Conservation (phyloP, 441 rosid species). For the Gossypium gossypioides region DNA sequence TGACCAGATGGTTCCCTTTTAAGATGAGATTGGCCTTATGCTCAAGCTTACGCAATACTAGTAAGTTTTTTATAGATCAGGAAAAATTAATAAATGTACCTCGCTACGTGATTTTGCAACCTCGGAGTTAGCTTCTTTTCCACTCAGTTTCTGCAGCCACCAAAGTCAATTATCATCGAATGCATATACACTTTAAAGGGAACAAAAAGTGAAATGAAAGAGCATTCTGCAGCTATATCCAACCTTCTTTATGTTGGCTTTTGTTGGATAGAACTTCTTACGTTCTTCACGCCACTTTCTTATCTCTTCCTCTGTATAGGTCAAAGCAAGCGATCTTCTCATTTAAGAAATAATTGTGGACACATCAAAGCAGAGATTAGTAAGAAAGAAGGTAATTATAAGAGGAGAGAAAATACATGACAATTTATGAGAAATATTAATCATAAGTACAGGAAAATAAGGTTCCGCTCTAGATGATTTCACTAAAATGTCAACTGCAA, state of each 20-base stretch:
- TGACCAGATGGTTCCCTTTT: neutral
- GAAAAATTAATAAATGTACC: conserved; percentile 31
- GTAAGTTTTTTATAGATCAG: neutral
- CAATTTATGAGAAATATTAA: neutral
- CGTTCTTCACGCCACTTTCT: conserved; percentile 73
- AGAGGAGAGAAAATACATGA: neutral
- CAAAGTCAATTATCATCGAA: conserved; percentile 18
- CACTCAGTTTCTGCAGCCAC: conserved; percentile 40
- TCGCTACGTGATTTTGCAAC: conserved; percentile 42
- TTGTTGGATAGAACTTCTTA: conserved; percentile 60
- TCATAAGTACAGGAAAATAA: neutral
- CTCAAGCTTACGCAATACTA: neutral
- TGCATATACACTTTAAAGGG: neutral
- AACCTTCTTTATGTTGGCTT: conserved; percentile 54
- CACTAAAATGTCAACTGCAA: neutral
- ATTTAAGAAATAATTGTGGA: conserved; percentile 1
- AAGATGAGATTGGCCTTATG: conserved; percentile 8
- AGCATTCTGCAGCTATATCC: conserved; percentile 17
- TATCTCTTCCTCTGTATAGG: conserved; percentile 59
- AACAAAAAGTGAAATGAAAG: neutral
- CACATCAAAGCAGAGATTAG: conserved; percentile 11
- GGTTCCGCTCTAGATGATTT: neutral
- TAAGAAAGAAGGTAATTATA: neutral
- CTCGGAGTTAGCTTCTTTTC: conserved; percentile 19
- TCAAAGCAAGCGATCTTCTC: conserved; percentile 31